Evolutionary conservation across 2,329 filamentous ascomycete genomes (phyloP).

Genomic region (Claviceps africana): DNA sequence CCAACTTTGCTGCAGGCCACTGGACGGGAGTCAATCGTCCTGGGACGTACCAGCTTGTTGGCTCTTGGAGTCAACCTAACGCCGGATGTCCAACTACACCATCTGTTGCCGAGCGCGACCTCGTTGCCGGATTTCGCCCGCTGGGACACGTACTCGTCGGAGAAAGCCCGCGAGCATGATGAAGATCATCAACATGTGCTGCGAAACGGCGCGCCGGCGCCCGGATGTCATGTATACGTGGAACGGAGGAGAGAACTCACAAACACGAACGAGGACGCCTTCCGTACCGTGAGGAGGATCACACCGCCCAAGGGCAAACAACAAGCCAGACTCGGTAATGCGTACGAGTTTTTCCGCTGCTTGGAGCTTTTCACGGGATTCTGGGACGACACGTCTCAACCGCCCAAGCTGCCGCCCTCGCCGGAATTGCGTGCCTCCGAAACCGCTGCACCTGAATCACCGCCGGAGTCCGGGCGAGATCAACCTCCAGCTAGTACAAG

Average conservation of each 20-base stretch:
- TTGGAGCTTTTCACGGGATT: constrained; percentile 44
- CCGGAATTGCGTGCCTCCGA: constrained; percentile 17
- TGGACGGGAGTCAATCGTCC: constrained; percentile 29
- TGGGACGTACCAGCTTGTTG: constrained; percentile 34
- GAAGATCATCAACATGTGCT: constrained; percentile 33
- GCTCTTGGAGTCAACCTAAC: constrained; percentile 44
- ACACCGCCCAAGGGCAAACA: constrained; percentile 37
- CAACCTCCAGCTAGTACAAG: constrained; percentile 17
- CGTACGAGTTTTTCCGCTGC: constrained; percentile 52
- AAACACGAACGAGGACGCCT: constrained; percentile 42
- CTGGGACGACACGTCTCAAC: constrained; percentile 46
- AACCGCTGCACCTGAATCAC: neutral
- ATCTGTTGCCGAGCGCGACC: constrained; percentile 39
- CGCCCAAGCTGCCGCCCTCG: constrained; percentile 17
- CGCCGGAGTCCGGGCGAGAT: constrained; percentile 5
- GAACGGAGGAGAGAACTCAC: constrained; percentile 45
- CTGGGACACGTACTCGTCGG: constrained; percentile 35
- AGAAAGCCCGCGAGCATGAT: constrained; percentile 36
- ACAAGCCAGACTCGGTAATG: constrained; percentile 43
- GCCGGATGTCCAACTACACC: constrained; percentile 30
- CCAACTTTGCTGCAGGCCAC: constrained; percentile 34
- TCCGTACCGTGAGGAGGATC: constrained; percentile 46
- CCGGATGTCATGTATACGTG: constrained; percentile 42
- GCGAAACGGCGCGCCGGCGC: constrained; percentile 39
- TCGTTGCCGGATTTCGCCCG: constrained; percentile 38